Percentiles rank a stretch among this genome's conserved stretches.
Evolutionary conservation across 2,329 filamentous ascomycete species (phyloP).

Genomic region (Ophiostoma angusticollis): DNA sequence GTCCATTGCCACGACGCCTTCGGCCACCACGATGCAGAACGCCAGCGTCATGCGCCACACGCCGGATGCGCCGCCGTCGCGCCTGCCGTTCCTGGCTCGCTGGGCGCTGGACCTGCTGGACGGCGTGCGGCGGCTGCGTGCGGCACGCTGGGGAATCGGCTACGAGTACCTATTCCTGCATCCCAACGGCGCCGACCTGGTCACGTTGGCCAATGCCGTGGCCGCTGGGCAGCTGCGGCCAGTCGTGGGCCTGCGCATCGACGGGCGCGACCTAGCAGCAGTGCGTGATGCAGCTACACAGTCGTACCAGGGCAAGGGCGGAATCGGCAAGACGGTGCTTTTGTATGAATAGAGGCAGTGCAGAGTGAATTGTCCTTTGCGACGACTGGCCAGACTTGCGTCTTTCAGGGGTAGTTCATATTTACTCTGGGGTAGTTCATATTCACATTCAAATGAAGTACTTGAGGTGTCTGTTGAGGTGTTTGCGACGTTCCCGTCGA

Average conservation of each 20-base stretch:
- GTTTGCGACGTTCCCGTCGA: too few species aligned
- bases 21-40: not conserved
- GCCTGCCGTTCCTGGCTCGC: not conserved
- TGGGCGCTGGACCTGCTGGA: not conserved
- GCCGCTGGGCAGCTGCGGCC: not conserved
- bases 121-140: conserved; percentile 2
- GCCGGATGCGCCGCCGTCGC: too few species aligned
- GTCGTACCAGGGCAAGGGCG: conserved; percentile 1
- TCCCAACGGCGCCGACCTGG: not conserved
- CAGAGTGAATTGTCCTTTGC: too few species aligned
- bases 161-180: conserved; percentile 4
- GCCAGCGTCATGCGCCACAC: not conserved
- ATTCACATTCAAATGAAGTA: too few species aligned
- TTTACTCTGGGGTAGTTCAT: too few species aligned
- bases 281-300: not conserved
- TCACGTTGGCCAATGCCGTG: not conserved
- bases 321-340: conserved; percentile 1
- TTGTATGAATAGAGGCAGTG: too few species aligned
- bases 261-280: not conserved
- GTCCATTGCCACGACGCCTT: conserved; percentile 3
- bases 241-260: conserved; percentile 1
- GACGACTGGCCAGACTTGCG: too few species aligned
- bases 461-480: too few species aligned
- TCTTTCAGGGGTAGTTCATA: too few species aligned
- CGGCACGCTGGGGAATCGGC: conserved; percentile 4